Conservation (phyloP, 208 protist genomes). For the Leptomonas seymouri region DNA sequence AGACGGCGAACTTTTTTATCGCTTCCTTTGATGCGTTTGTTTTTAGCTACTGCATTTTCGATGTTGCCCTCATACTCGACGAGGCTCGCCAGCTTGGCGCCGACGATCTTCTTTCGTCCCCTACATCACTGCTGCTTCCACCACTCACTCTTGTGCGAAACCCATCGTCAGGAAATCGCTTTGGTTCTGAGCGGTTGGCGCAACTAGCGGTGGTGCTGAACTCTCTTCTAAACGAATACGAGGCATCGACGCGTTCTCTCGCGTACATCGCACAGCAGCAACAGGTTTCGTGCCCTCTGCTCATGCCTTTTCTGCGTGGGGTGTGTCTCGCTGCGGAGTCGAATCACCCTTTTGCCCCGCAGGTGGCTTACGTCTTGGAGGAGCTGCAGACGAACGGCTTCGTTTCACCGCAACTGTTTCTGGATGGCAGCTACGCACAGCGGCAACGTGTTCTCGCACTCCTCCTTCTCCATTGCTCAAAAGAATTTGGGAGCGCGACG, state of each 20-base stretch:
- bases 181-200: constrained; percentile 20
- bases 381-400: constrained; percentile 34
- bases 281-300: neutral
- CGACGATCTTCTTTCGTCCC: constrained; percentile 14
- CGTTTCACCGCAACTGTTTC: constrained; percentile 24
- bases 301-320: constrained; percentile 46
- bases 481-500: constrained; percentile 39
- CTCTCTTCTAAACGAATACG: constrained; percentile 33
- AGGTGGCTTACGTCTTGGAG: constrained; percentile 45
- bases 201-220: constrained; percentile 22
- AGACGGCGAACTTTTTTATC: constrained; percentile 30
- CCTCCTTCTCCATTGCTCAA: constrained; percentile 13
- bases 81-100: constrained; percentile 3
- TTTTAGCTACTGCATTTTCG: constrained; percentile 55
- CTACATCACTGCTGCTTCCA: constrained; percentile 27
- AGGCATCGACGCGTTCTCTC: constrained; percentile 25
- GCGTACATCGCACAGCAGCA: neutral
- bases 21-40: constrained; percentile 31
- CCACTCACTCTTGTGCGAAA: constrained; percentile 28
- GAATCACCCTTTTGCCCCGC: constrained; percentile 33
- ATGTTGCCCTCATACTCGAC: constrained; percentile 37
- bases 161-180: neutral
- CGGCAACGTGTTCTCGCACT: constrained; percentile 19
- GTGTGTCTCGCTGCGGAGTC: constrained; percentile 30
- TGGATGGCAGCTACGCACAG: constrained; percentile 40